Base-by-base conservation (phyloP, 2,329 filamentous ascomycete genomes). In the Aspergillus ochraceoroseus region DNA sequence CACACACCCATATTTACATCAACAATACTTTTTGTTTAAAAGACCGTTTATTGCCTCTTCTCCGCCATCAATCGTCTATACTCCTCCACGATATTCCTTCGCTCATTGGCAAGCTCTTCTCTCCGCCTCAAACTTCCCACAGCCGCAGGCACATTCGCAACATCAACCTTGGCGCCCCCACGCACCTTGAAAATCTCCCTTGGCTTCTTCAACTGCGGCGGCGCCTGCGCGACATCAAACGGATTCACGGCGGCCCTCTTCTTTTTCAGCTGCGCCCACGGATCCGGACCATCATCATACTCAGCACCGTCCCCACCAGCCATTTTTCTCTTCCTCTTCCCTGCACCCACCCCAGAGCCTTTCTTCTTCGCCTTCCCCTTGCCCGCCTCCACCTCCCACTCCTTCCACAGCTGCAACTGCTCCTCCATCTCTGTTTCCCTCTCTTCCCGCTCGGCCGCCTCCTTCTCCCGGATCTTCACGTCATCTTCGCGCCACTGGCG, bases 261-360 rank as follows among this genome's bases (percentile, higher is more conserved):
- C 17, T 77, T 80, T 41, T 83, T 82, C 50, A 95, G 64, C 46
- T 79, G 79, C 29, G 77, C 80, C 87, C 87, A 94, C 1, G 87
- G 85, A 62, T 90, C 86, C 30, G 82, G 80, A 7, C 80, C 77
- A 36, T 80, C 74, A 28, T 75, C 31, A 8, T 35, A 18, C 11
- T 78, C 73, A 22, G 73, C 71, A 17, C 70, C 71, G 32, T 59
- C 67, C 3, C 38, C 54, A 43, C 69, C 68, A 11, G 66, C 70
- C 59, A 56, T 66, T 66, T 52, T 68, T 56, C 53, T 59, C 32
- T 65, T 65, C 53, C 63, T 70, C 52, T 70, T 72, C 11, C 43
- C 44, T 2, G 40, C 38, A 8, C 30, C 23, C 28, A 17, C 17
- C 6, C 23, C 23, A 6, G 37, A 15, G 3, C 67, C 54, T 67